Percentiles rank a stretch among this genome's conserved stretches.
These are phyloP conservation scores for Spinellus fusiger DNA, from an alignment of 192 early-diverging fungal genomes.

Conservation along the genomic window DNA sequence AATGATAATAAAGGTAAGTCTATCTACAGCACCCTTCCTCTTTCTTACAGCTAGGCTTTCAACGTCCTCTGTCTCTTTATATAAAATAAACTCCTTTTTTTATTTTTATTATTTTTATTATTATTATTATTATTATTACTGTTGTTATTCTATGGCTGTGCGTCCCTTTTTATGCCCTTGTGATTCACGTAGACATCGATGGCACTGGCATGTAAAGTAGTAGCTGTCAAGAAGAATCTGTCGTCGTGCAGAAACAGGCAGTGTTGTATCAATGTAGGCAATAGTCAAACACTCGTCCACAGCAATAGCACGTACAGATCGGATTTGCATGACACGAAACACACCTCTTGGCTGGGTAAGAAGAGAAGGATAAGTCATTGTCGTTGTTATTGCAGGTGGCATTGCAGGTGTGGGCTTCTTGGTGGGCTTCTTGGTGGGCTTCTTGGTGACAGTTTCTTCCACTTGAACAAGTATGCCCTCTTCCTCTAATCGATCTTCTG, in stretches of 20 bases:
- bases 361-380: conserved; percentile 13
- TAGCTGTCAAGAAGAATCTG: conserved; percentile 49
- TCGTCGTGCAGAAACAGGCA: conserved; percentile 52
- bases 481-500: conserved; percentile 7
- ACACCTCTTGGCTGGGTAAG: conserved; percentile 24
- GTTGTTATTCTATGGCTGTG: no score
- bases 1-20: not conserved
- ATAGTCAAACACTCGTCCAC: conserved; percentile 53
- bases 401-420: conserved; percentile 16
- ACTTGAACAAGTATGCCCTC: not conserved
- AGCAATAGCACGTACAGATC: conserved; percentile 9
- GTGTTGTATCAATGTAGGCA: conserved; percentile 59
- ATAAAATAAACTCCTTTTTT: not conserved
- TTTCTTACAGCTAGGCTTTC: no score
- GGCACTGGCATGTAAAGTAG: conserved; percentile 57
- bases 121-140: no score
- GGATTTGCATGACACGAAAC: conserved; percentile 20
- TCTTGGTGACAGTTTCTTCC: conserved; percentile 1
- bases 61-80: not conserved
- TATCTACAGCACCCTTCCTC: no score
- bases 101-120: not conserved
- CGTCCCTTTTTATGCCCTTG: not conserved
- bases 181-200: conserved; percentile 43
- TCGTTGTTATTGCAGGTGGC: not conserved
- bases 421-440: conserved; percentile 14